Evolutionary conservation across 192 early-diverging fungal species (phyloP).

Genomic region (Spinellus fusiger): DNA sequence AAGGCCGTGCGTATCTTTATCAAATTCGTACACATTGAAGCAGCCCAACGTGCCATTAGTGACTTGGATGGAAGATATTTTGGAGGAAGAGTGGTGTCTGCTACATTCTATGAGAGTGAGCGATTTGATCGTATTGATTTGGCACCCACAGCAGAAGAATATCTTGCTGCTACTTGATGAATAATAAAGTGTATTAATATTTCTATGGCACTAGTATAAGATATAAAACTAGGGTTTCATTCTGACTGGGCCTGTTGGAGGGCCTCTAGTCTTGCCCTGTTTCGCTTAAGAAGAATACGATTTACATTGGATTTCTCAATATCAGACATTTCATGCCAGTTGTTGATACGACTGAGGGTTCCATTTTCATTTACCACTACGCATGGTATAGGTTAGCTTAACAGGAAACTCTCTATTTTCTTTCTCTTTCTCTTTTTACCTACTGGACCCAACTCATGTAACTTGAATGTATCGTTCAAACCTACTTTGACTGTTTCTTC

Average conservation of each 20-base stretch:
- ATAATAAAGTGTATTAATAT: not conserved
- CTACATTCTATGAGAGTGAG: conserved; percentile 52
- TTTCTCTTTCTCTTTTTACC: too few relatives aligned
- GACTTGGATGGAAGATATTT: conserved; percentile 73
- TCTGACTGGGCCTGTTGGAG: conserved; percentile 6
- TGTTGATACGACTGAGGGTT: conserved; percentile 44
- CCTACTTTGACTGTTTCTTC: conserved; percentile 24
- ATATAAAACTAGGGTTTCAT: too few relatives aligned
- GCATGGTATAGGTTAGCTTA: too few relatives aligned
- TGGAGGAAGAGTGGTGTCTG: conserved; percentile 62
- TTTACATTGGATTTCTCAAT: conserved; percentile 48
- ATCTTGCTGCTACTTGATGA: not conserved
- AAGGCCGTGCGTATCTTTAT: conserved; percentile 80
- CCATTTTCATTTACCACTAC: conserved; percentile 47
- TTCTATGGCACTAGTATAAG: not conserved
- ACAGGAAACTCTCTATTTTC: too few relatives aligned
- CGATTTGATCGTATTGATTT: conserved; percentile 54
- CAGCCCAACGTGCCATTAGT: conserved; percentile 45
- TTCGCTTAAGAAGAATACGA: conserved; percentile 42
- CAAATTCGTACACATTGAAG: conserved; percentile 46
- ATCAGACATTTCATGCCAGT: conserved; percentile 47
- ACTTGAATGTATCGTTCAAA: conserved; percentile 35
- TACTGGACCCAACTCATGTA: conserved; percentile 39
- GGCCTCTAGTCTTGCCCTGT: conserved; percentile 26
- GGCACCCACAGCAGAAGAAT: conserved; percentile 38